Conservation (phyloP, 139 green algal genomes). For the Chlamydomonas urium region DNA sequence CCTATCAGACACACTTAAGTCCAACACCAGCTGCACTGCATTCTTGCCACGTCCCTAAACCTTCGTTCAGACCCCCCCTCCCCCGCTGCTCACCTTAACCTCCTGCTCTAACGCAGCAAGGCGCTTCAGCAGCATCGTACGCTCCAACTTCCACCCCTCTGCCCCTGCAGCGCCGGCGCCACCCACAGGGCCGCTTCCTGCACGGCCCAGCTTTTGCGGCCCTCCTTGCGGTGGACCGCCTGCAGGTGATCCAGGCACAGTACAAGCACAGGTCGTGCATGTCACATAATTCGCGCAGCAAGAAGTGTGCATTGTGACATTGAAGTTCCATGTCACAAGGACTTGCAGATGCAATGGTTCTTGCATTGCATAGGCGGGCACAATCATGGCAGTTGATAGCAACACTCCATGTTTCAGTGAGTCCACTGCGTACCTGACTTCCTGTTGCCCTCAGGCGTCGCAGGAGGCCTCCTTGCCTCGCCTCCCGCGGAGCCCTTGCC, state of each 20-base stretch:
- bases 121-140: neutral
- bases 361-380: too few species aligned
- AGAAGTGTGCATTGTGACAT: neutral
- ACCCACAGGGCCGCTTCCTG: neutral
- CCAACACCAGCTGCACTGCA: neutral
- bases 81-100: neutral
- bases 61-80: neutral
- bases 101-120: neutral
- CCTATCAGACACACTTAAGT: neutral
- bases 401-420: too few species aligned
- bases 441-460: too few species aligned
- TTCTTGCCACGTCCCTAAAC: neutral
- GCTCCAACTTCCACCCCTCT: slow-evolving; percentile 8
- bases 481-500: too few species aligned
- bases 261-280: neutral
- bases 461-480: too few species aligned
- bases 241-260: neutral
- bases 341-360: too few species aligned
- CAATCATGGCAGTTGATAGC: too few species aligned
- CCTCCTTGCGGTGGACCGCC: neutral
- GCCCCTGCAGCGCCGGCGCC: too few species aligned
- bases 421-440: too few species aligned
- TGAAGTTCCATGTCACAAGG: too few species aligned
- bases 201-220: neutral
- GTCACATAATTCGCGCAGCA: neutral